phyloP scores from a whole-genome alignment of 768 basidiomycete genomes.

The Rhizopogon roseolus region DNA sequence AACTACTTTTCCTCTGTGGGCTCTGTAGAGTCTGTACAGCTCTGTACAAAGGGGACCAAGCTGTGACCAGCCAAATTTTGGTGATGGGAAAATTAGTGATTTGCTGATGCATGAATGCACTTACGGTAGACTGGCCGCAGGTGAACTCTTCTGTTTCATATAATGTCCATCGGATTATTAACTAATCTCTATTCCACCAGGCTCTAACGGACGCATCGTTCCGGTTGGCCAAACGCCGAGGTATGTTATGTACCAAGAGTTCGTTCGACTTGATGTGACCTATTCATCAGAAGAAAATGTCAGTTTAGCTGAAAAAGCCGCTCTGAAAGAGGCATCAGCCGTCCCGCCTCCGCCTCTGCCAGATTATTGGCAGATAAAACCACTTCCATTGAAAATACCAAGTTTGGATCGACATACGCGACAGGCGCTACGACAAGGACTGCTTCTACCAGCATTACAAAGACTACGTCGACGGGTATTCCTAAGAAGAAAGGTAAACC shows the following conservation, averaged over 20 bases:
- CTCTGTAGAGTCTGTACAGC: too few species aligned
- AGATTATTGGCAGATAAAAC: constrained; percentile 24
- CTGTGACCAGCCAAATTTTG: too few species aligned
- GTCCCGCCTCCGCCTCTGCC: constrained; percentile 24
- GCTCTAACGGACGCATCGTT: constrained; percentile 61
- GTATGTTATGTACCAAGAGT: constrained; percentile 27
- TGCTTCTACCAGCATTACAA: constrained; percentile 34
- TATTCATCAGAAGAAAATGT: constrained; percentile 47
- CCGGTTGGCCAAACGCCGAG: constrained; percentile 50
- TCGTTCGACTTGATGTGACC: neutral
- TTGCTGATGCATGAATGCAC: constrained; percentile 95
- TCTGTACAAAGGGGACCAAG: too few species aligned
- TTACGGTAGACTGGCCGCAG: constrained; percentile 92
- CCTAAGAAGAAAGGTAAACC: constrained; percentile 55
- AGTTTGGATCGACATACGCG: constrained; percentile 32
- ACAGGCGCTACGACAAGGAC: constrained; percentile 18
- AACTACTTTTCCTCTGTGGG: too few species aligned
- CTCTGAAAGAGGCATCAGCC: constrained; percentile 33
- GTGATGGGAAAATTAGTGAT: too few species aligned
- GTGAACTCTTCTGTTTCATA: constrained; percentile 30
- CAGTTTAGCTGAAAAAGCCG: constrained; percentile 52
- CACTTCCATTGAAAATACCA: constrained; percentile 21
- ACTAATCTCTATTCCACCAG: constrained; percentile 25
- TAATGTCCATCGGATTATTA: neutral
- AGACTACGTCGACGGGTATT: constrained; percentile 36